Evolutionary conservation across 257 asterid species (phyloP).

Genomic region (Linaria vulgaris): DNA sequence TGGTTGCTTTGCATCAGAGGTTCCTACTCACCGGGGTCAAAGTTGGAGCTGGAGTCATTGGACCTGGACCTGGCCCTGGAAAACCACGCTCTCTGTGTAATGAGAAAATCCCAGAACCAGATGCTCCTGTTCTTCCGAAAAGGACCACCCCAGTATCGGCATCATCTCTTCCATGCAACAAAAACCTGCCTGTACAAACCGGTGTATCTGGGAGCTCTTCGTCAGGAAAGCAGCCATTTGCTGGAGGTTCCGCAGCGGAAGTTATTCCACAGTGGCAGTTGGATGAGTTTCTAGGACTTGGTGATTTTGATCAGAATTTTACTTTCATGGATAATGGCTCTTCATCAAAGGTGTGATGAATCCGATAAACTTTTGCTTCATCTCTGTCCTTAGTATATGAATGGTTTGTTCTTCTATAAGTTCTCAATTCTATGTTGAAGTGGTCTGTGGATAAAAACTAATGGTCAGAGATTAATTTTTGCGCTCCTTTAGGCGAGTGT

Average conservation of each 20-base stretch:
- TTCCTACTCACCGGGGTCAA: conserved; percentile 88
- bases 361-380: background rate
- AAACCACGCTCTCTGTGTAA: conserved; percentile 33
- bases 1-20: conserved; percentile 79
- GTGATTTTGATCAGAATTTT: conserved; percentile 48
- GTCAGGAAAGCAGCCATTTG: conserved; percentile 32
- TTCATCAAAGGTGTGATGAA: conserved; percentile 71
- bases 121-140: conserved; percentile 31
- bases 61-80: conserved; percentile 43
- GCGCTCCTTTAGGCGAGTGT: too few species aligned
- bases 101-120: conserved; percentile 41
- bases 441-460: too few species aligned
- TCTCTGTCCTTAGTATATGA: background rate
- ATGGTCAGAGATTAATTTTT: too few species aligned
- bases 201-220: conserved; percentile 32
- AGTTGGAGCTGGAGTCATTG: conserved; percentile 69
- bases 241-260: conserved; percentile 68
- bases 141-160: conserved; percentile 28
- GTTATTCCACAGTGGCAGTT: conserved; percentile 68
- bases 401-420: too few species aligned
- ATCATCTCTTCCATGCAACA: conserved; percentile 38
- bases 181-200: conserved; percentile 38
- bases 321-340: conserved; percentile 55
- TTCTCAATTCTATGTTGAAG: too few species aligned
- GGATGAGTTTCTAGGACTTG: conserved; percentile 71